Base-by-base conservation (phyloP, 2,329 filamentous ascomycete species). In the Cordyceps fumosorosea region DNA sequence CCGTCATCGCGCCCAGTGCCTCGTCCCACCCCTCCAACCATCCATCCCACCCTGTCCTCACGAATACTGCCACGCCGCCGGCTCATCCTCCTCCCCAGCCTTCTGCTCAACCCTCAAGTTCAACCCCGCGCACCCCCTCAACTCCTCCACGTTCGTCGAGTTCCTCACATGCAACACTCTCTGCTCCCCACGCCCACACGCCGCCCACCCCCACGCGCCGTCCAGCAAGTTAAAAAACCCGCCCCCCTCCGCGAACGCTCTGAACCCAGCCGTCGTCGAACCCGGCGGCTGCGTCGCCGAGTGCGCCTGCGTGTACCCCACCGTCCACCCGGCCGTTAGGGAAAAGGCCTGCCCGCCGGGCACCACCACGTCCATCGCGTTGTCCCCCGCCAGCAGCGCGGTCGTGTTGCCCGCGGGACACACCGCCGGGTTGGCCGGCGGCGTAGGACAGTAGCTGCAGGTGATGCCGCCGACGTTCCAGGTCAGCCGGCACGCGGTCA, bases 261-360 rank as follows among this genome's bases (percentile, higher is more conserved):
- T 68, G 24, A 74, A 69, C 5, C 71, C 70, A 12, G 64, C 68
- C 22, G 51, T 45, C 20, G 63, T 64, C 52, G 70, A 69, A 2
- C 71, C 71, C 2, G 62, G 14, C 0, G 73, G 73, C 24, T 72
- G 66, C 54, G 63, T 57, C 2, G 70, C 71, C 62, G 71, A 73
- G 61, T 75, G 73, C 1, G 73, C 73, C 65, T 72, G 70, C 16
- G 72, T 74, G 66, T 72, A 72, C 16, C 64, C 69, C 24, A 75
- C 64, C 40, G 67, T 67, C 69, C 71, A 70, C 44, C 63, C 53
- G 1, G 69, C 62, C 29, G 67, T 67, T 11, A 75, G 66, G 64
- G 71, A 75, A 48, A 67, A 67, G 22, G 45, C 58, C 66, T 75
- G 73, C 24, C 73, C 73, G 59, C 73, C 73, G 5, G 73, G 72